Evolutionary conservation across 768 basidiomycete genomes (phyloP), one percentile per base, ranked within the genome.

Genomic region (Suillus subalutaceus): DNA sequence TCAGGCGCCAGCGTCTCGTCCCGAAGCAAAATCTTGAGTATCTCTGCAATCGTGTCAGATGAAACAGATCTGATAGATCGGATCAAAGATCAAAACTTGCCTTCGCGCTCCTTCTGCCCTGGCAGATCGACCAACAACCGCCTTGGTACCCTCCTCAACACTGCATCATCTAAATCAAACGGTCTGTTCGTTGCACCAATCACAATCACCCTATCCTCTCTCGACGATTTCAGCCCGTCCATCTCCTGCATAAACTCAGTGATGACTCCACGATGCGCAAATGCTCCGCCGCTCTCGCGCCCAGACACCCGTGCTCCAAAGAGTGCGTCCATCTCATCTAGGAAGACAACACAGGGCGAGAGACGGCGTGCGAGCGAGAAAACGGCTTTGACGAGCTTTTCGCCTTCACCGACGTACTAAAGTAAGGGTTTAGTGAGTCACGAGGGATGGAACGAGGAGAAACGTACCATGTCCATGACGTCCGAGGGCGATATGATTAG

Each of bases 191-290:
- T 97, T 2, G 96, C 96, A 48, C 96, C 96, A 62, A 98, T 94
- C 59, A 98, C 90, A 64, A 97, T 90, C 65, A 97, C 88, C 67
- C 87, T 88, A 68, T 92, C 88, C 63, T 94, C 91, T 68, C 85
- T 85, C 37, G 88, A 90, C 10, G 91, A 86, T 74, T 88, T 91
- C 65, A 98, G 79, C 3, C 96, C 96, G 72, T 98, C 96, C 95
- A 98, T 97, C 75, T 97, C 94, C 73, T 93, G 92, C 93, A 96
- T 94, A 76, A 94, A 94, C 76, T 96, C 92, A 12, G 93, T 95
- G 74, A 93, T 91, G 62, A 96, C 88, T 55, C 93, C 91, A 48
- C 94, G 84, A 72, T 97, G 94, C 6, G 94, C 93, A 71, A 91
- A 85, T 15, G 88, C 88, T 63, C 94, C 89, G 10, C 91, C 92